A percentile compares a stretch with the other conserved stretches of the same genome.
Conservation (phyloP, 495 filamentous ascomycete genomes). For the Podospora didyma region DNA sequence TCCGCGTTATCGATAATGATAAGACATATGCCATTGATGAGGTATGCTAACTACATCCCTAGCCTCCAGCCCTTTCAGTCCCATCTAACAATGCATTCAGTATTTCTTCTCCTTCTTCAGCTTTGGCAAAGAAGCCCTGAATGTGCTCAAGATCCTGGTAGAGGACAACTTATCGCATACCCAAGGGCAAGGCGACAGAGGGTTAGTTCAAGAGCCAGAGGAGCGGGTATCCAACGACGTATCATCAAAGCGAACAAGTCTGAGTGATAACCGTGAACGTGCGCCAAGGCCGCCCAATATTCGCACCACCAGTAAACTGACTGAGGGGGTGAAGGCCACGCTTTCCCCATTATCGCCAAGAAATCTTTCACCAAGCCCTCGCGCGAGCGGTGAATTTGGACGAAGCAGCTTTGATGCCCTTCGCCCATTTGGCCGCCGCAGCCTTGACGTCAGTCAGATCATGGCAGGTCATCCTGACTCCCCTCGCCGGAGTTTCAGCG, state of each 20-base stretch:
- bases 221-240: conserved; percentile 4
- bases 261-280: conserved; percentile 8
- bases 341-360: conserved; percentile 50
- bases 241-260: conserved; percentile 20
- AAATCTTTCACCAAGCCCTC: conserved; percentile 37
- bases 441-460: conserved; percentile 43
- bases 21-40: conserved; percentile 95
- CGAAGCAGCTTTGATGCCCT: conserved; percentile 39
- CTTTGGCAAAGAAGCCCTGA: conserved; percentile 78
- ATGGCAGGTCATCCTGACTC: conserved; percentile 28
- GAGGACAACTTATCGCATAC: conserved; percentile 57
- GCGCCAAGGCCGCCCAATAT: conserved; percentile 9
- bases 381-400: conserved; percentile 39
- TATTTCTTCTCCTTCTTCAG: conserved; percentile 97
- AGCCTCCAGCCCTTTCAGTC: neutral
- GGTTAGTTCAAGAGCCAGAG: conserved; percentile 7
- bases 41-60: conserved; percentile 44
- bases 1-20: conserved; percentile 84
- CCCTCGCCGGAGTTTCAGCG: conserved; percentile 56
- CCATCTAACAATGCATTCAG: conserved; percentile 40
- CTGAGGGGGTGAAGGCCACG: conserved; percentile 63
- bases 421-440: conserved; percentile 45
- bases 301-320: conserved; percentile 46
- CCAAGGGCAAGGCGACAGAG: conserved; percentile 19
- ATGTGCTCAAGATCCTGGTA: conserved; percentile 69